Base-by-base conservation (phyloP, 345 rosid species). In the Populus davidiana region DNA sequence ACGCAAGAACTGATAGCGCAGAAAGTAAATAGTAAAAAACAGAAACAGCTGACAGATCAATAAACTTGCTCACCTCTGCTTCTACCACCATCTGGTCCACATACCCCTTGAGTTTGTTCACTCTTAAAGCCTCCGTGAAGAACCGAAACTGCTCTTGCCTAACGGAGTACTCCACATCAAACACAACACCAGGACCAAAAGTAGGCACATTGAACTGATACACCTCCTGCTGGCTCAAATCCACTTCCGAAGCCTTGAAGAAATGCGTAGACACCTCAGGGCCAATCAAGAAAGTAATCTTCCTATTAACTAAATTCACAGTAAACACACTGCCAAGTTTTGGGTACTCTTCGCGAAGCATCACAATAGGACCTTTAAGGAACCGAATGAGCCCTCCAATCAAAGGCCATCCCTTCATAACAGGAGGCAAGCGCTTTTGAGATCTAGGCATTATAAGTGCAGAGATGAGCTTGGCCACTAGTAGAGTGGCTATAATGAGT, bases 261-360 rank as follows among this genome's bases (percentile, higher is more conserved):
- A 95, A 95, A 79, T 93, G 99, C 0, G 99, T 87, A 1, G 99
- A 95, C n/a, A 95, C 98, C 79, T 95, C 99, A 44, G 98, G 99
- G 10, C 98, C 99, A 54, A 93, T 89, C 62, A 95, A 89, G 82
- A 95, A 95, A 0, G 98, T 95, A n/a, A 95, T 91, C 73, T 95
- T 93, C 88, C 87, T 86, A 75, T 91, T 86, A 77, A 89, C 68
- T 63, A 93, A 82, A 56, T 87, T 87, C 62, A 95, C 86, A 11
- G 98, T 93, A 85, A 95, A 95, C 0, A 95, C 97, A 81, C 97
- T 90, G 33, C 99, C 98, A 29, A 93, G 93, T 86, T 92, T 92
- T 5, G 92, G 89, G 54, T 92, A 95, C 85, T 95, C 98, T 35
- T 92, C 91, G 35, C 96, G 88, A 49, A 95, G 91, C 98, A 95